Evolutionary conservation across 1,139 yeast genomes (phyloP), one percentile per base, ranked within the genome.

Genomic region (Kodamaea plutei): DNA sequence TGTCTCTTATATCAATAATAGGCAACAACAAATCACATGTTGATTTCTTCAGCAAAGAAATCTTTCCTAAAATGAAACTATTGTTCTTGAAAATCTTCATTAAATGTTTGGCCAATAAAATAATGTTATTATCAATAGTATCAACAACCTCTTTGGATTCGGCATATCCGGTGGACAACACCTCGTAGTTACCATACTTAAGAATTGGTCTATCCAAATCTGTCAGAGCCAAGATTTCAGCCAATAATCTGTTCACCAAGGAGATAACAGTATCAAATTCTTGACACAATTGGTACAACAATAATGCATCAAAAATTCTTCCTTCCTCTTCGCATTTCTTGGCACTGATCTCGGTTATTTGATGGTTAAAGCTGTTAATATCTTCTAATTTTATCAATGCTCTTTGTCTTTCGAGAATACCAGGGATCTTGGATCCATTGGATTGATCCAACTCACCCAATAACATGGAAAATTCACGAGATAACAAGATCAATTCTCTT

Each of bases 241-340:
- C 88, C 30, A 91, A 64, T 19, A 87, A 61, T 48, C 77, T 76
- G 59, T 87, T 89, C 39, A 89, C 76, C 38, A 87, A 73, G 1
- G 73, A 57, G 9, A 89, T 74, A n/a, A 87, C 97, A 17, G 85
- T 80, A 50, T 84, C 84, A 54, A 82, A 84, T 48, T 89, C 95
- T 57, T 85, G 93, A 33, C 95, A 77, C 40, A 89, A 71, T 60
- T 89, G 96, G 52, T 85, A 91, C 35, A 91, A 67, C 34, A 85
- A 64, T 36, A 93, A 73, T 8, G 97, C 87, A 52, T 93, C 97
- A 39, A 84, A 77, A 4, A 80, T 70, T 47, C 96, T 73, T 3
- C 97, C 97, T 52, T 88, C 97, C 44, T 87, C 94, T 50, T 85
- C 93, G 18, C 97, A 95, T 45, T 77, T 79, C 31, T 72, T 69